phyloP scores from a whole-genome alignment of 176 grass and related monocot species.

The Triticum turgidum region DNA sequence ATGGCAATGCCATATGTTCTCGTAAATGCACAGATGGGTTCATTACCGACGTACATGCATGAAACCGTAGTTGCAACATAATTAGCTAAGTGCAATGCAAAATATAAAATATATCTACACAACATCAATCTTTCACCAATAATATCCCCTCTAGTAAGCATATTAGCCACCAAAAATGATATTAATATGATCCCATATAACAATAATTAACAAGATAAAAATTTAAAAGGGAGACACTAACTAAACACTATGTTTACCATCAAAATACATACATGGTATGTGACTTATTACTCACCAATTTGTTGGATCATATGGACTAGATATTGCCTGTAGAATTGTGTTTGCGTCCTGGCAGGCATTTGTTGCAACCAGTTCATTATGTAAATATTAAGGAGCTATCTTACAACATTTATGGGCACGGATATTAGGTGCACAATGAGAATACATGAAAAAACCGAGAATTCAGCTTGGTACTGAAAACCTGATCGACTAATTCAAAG shows the following conservation, averaged over 20 bases:
- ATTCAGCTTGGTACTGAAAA: neutral
- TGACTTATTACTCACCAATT: neutral
- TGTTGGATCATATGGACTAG: neutral
- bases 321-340: neutral
- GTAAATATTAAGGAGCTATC: neutral
- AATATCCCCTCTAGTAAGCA: no score
- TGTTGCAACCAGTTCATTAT: neutral
- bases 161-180: no score
- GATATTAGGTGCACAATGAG: neutral
- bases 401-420: neutral
- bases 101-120: no score
- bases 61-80: no score
- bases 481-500: neutral
- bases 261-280: no score
- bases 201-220: no score
- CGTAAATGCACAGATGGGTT: neutral
- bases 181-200: no score
- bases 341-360: neutral
- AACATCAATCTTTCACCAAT: no score
- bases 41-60: no score
- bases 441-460: neutral
- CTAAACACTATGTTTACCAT: no score
- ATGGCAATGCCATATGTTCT: neutral
- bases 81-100: no score
- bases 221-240: no score